phyloP scores from a whole-genome alignment of 1,284 basidiomycete species.

The Earliella scabrosa region DNA sequence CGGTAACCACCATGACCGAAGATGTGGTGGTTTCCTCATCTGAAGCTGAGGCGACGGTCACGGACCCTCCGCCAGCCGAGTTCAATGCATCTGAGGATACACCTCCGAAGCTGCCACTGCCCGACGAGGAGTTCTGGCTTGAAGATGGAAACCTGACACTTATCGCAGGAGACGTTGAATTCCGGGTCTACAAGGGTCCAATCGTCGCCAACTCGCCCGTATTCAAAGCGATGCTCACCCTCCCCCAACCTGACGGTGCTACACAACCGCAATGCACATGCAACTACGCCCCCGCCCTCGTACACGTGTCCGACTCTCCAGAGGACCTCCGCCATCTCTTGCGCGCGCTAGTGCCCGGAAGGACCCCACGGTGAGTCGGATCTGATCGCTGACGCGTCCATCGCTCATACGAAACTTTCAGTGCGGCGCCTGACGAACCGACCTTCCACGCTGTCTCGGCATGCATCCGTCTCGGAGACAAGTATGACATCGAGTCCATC shows the following conservation, averaged over 20 bases:
- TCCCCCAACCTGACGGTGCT: neutral
- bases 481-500: conserved; percentile 6
- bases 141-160: conserved; percentile 9
- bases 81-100: no score
- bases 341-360: neutral
- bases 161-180: conserved; percentile 8
- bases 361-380: neutral
- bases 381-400: no score
- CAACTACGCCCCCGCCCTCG: neutral
- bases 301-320: neutral
- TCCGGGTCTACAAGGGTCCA: conserved; percentile 9
- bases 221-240: conserved; percentile 9
- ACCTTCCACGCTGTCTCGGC: conserved; percentile 3
- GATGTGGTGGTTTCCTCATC: no score
- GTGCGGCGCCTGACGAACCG: neutral
- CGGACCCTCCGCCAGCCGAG: no score
- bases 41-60: no score
- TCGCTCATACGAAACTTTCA: no score
- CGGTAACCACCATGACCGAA: no score
- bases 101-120: neutral
- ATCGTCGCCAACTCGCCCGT: conserved; percentile 5
- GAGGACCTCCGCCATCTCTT: neutral
- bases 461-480: conserved; percentile 12
- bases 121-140: conserved; percentile 13
- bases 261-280: neutral